These are phyloP conservation scores for Tetrahymena malaccensis DNA, from an alignment of 73 alveolate species.

Conservation along the genomic window DNA sequence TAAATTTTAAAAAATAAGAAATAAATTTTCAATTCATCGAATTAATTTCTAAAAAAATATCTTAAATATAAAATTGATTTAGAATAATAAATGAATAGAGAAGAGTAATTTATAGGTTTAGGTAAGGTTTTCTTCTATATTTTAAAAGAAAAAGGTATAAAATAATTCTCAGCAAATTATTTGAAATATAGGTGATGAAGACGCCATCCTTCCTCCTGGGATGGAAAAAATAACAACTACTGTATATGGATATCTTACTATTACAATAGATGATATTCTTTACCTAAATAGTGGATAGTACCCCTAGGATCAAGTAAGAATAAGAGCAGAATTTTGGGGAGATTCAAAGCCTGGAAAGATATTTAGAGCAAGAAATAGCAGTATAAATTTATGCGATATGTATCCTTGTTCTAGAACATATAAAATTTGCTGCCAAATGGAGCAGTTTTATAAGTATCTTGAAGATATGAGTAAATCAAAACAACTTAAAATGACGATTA, in stretches of 20 bases:
- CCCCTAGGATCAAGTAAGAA: neutral
- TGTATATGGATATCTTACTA: neutral
- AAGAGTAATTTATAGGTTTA: neutral
- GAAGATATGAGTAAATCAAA: neutral
- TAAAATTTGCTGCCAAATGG: neutral
- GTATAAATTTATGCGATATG: neutral
- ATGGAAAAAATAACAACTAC: neutral
- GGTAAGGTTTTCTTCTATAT: neutral
- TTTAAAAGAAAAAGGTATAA: neutral
- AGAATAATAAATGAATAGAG: neutral
- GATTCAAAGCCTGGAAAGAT: neutral
- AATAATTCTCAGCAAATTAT: neutral
- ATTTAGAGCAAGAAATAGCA: neutral
- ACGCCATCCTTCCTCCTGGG: neutral
- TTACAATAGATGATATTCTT: neutral
- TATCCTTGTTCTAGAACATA: neutral
- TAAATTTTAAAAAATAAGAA: neutral
- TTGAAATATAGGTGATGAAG: neutral
- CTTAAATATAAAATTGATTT: neutral
- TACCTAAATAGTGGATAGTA: neutral
- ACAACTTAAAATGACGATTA: neutral
- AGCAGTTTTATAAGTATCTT: neutral
- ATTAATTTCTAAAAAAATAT: too few species aligned
- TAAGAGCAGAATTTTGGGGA: neutral
- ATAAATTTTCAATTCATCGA: too few species aligned